These are phyloP conservation scores for Hevea brasiliensis DNA, from an alignment of 345 rosid genomes.

Conservation along the genomic window DNA sequence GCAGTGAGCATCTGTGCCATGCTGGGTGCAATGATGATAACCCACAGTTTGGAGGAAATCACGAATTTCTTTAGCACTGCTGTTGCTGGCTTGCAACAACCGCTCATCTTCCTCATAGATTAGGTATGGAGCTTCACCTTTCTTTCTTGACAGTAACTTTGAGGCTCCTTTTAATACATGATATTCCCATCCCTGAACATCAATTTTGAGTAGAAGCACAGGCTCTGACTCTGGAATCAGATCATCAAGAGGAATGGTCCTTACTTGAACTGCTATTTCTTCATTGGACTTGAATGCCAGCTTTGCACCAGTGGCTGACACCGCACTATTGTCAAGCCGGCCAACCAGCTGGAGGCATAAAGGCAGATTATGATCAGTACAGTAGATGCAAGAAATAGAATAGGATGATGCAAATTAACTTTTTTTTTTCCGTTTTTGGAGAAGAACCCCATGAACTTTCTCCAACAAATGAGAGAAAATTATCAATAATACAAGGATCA, in stretches of 20 bases:
- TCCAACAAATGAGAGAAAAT: not conserved
- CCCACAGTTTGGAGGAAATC: slow-evolving; percentile 68
- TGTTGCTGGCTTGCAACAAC: slow-evolving; percentile 83
- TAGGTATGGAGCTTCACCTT: slow-evolving; percentile 74
- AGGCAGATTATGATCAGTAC: not conserved
- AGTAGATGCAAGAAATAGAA: not conserved
- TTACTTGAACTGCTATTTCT: slow-evolving; percentile 85
- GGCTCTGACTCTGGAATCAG: slow-evolving; percentile 57
- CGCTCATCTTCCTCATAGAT: slow-evolving; percentile 94
- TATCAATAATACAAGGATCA: not conserved
- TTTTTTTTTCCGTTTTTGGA: too few species aligned
- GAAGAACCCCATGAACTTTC: not conserved
- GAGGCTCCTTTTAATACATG: slow-evolving; percentile 86
- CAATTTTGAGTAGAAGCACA: slow-evolving; percentile 75
- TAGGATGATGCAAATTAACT: not conserved
- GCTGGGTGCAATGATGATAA: slow-evolving; percentile 65
- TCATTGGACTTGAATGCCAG: slow-evolving; percentile 93
- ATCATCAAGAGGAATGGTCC: slow-evolving; percentile 77
- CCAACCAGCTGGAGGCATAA: slow-evolving; percentile 71
- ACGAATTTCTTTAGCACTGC: slow-evolving; percentile 73
- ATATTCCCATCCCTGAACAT: slow-evolving; percentile 98
- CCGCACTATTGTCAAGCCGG: slow-evolving; percentile 93
- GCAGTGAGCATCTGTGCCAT: slow-evolving; percentile 81
- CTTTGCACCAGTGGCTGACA: slow-evolving; percentile 84
- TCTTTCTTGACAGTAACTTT: slow-evolving; percentile 69